Evolutionary conservation across 73 alveolate species (phyloP), one percentile per base, ranked within the genome.

Genomic region (Diophrys sp.): DNA sequence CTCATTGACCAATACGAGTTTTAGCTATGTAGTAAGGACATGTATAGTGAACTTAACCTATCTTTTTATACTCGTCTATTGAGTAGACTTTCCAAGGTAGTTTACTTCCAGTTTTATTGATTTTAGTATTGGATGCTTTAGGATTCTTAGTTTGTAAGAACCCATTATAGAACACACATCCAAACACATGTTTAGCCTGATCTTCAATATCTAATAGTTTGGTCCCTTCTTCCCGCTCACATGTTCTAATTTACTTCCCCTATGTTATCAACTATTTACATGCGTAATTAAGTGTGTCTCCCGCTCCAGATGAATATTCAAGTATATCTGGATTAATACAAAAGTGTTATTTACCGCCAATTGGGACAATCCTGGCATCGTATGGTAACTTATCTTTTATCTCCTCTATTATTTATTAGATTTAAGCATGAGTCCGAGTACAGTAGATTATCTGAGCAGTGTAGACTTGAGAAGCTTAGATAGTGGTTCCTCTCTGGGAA

Each of bases 351-450:
- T 87, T 30, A 0, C 85, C 72, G 0, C 88, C 93, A 73, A 77
- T 56, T 26, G 89, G 83, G n/a, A 71, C 73, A 14, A 80, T 78
- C 24, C 86, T 54, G 14, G 75, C 29, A 14, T 23, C 26, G 67
- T 85, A 85, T 0, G 93, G 89, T 23, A 85, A 55, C 68, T 79
- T 79, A 1, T 33, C 67, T 62, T 70, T 67, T 8, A 85, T 29
- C 44, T 85, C 93, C 2, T 80, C 72, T 34, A 85, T 29, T 28
- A 85, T 71, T 67, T 85, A 66, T n/a, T 73, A 27, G 23, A 85
- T 67, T 54, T 85, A 67, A 11, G 85, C 79, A 33, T 85, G 93
- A 0, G 93, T 85, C 30, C 93, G 54, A 0, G 93, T 85, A 29
- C 93, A 85, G 53, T 85, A 85, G 0, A 85, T 74, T 0, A 85